phyloP scores from a whole-genome alignment of 2,329 filamentous ascomycete genomes.

The Fusarium luffae region DNA sequence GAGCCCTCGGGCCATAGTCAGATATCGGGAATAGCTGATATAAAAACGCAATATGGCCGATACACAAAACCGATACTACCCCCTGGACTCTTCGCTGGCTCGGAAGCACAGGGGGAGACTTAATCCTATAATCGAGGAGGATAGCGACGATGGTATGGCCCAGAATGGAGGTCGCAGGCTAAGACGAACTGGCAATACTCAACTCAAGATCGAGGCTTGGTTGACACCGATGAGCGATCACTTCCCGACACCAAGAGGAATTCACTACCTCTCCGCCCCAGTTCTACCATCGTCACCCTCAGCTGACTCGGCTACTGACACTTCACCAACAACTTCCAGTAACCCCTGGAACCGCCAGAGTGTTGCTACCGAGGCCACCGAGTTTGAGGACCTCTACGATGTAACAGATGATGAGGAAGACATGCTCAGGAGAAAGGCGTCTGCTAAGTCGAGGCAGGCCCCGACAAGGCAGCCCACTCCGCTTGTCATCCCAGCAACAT shows the following conservation, averaged over 20 bases:
- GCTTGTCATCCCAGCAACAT: slow-evolving; percentile 63
- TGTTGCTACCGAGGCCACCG: slow-evolving; percentile 72
- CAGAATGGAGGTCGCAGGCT: slow-evolving; percentile 40
- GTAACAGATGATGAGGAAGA: slow-evolving; percentile 80
- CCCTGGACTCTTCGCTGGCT: slow-evolving; percentile 65
- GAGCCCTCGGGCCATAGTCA: slow-evolving; percentile 30
- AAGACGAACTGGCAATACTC: slow-evolving; percentile 50
- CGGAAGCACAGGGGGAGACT: slow-evolving; percentile 64
- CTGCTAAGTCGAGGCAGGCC: slow-evolving; percentile 57
- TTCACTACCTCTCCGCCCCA: slow-evolving; percentile 72
- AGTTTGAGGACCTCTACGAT: slow-evolving; percentile 90
- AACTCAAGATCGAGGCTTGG: slow-evolving; percentile 68
- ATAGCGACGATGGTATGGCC: slow-evolving; percentile 54
- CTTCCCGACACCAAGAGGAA: slow-evolving; percentile 77
- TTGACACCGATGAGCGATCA: slow-evolving; percentile 70
- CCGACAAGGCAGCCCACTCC: slow-evolving; percentile 53
- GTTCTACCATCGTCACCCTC: slow-evolving; percentile 71
- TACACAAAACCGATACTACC: slow-evolving; percentile 53
- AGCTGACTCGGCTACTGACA: slow-evolving; percentile 63
- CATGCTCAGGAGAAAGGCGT: slow-evolving; percentile 43
- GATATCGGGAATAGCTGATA: slow-evolving; percentile 50
- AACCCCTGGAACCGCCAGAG: slow-evolving; percentile 73
- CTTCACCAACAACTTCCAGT: slow-evolving; percentile 66
- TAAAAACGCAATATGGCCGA: slow-evolving; percentile 60
- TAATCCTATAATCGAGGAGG: slow-evolving; percentile 75